These are phyloP conservation scores for Agrostemma githago DNA, from an alignment of 148 eudicot genomes.

Conservation along the genomic window DNA sequence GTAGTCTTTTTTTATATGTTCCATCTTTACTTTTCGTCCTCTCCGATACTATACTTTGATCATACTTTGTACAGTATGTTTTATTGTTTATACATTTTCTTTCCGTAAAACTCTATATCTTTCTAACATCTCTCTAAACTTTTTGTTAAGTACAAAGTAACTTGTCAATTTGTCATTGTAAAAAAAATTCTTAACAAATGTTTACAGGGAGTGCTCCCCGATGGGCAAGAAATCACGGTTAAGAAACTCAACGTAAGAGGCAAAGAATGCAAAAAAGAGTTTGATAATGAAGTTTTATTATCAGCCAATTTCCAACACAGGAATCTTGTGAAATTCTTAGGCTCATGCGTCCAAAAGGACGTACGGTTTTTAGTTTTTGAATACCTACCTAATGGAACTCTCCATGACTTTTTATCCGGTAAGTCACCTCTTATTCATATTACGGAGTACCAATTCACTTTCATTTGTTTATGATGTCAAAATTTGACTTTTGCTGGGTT, in stretches of 20 bases:
- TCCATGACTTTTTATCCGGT: slow-evolving; percentile 39
- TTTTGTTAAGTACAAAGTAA: slow-evolving; percentile 26
- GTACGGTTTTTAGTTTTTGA: slow-evolving; percentile 42
- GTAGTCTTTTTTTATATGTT: no score
- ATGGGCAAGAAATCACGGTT: slow-evolving; percentile 24
- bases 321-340: slow-evolving; percentile 37
- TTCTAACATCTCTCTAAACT: no score
- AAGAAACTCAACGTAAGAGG: slow-evolving; percentile 10
- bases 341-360: slow-evolving; percentile 31
- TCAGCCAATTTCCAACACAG: slow-evolving; percentile 43
- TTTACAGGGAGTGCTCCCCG: slow-evolving; percentile 13
- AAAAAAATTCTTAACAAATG: no score
- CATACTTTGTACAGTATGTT: no score
- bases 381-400: slow-evolving; percentile 35
- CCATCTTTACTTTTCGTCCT: no score
- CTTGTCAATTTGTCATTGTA: no score
- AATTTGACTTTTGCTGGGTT: no score
- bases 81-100: no score
- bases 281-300: slow-evolving; percentile 26
- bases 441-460: no score
- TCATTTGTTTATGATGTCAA: no score
- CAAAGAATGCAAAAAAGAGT: neutral
- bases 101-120: no score
- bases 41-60: neutral
- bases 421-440: neutral